Evolutionary conservation across 495 filamentous ascomycete genomes (phyloP), one percentile per base, ranked within the genome.

Genomic region (Jackrogersella minutella): DNA sequence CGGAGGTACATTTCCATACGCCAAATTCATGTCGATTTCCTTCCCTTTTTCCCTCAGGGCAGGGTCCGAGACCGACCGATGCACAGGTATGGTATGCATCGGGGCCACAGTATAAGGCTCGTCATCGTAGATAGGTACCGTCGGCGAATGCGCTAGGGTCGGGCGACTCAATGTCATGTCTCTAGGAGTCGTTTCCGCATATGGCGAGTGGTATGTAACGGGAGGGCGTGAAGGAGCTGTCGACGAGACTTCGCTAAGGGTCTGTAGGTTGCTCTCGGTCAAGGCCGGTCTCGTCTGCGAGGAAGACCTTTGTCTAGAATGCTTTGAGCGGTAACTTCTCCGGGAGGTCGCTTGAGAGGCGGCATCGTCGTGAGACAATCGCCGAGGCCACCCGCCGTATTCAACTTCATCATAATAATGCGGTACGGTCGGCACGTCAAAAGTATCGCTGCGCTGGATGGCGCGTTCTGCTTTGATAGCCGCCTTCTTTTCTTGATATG

Each of bases 11-110:
- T 86, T 79, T 33, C 93, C 93, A 72, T 97, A 97, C 14, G 93
- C 93, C 17, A 97, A 81, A 66, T 95, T 83, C 90, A 95, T 92
- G 66, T 97, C 93, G 60, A 96, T 88, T 30, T 87, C 77, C 43
- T 87, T 84, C 39, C 81, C 78, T 63, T 77, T 78, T 17, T 73
- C 68, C 34, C 58, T 64, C 43, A 80, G 51, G n/a, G 78, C 70
- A 8, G 76, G 73, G 52, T 80, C 77, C 14, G 81, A 82, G 11
- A 66, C 60, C n/a, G 77, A 71, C 19, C 79, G 79, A 39, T 66
- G 76, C 39, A 79, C 74, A 60, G 70, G 49, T 64, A 68, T 55
- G 59, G 51, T 55, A 52, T 73, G 54, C 64, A 37, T 47, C 51
- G 74, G 68, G 24, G 65, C 66, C 11, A 66, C 50, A 7, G 44